Evolutionary conservation across 1,139 yeast genomes (phyloP).

Genomic region (Saccharomycopsis crataegensis): DNA sequence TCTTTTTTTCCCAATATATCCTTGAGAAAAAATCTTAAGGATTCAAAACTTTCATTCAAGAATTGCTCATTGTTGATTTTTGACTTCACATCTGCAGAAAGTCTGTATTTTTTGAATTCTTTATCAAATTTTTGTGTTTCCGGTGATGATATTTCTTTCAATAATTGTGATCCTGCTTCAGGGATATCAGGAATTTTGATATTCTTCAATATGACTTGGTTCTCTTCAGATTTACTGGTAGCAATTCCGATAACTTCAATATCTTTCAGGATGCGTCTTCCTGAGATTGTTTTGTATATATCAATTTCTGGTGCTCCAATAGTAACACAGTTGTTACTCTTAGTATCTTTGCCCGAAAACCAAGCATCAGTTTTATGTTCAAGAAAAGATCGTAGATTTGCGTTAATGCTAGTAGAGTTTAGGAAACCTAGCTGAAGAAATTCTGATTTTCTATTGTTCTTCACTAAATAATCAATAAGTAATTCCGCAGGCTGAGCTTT

Average conservation of each 20-base stretch:
- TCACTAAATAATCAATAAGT: not conserved
- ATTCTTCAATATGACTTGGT: not conserved
- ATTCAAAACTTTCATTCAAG: not conserved
- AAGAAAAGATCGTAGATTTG: not conserved
- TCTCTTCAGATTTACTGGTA: not conserved
- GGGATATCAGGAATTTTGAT: not conserved
- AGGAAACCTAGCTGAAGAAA: not conserved
- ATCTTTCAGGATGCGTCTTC: not conserved
- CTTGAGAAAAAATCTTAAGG: not conserved
- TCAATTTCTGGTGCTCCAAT: not conserved
- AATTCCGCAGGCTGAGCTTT: not conserved
- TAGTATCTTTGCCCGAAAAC: not conserved
- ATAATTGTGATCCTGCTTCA: not conserved
- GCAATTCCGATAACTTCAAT: not conserved
- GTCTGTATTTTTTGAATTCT: not conserved
- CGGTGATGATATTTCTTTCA: not conserved
- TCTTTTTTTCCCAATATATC: not conserved
- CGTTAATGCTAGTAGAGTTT: not conserved
- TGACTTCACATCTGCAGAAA: not conserved
- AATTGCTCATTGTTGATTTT: not conserved
- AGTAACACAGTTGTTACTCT: not conserved
- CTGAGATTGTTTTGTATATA: not conserved
- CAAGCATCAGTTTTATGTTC: not conserved
- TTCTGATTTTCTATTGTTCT: not conserved
- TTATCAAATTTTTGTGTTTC: not conserved